Base-by-base conservation (phyloP, 192 early-diverging fungal genomes). In the Entomortierella beljakovae region DNA sequence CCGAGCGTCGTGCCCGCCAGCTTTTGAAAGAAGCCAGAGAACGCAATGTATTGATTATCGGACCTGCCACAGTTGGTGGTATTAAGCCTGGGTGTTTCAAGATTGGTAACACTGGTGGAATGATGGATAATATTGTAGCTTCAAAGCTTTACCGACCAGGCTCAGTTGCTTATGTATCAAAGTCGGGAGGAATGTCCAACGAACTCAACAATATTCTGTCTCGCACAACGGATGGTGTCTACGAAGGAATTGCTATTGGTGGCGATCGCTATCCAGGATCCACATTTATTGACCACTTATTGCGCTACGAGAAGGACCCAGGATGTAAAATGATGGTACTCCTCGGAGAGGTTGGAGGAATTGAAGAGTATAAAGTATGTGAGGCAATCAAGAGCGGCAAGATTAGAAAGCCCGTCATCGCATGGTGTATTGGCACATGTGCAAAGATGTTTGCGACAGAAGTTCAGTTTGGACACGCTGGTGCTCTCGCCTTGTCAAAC, bases 51-150 rank as follows among this genome's bases (percentile, higher is more conserved):
- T 84, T 97, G 53, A 89, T 99, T 46, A 96, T 99, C 77, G 97
- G 97, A 54, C 97, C 97, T 34, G 97, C 97, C 40, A 99, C 97
- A 48, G 97, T 99, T 50, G 97, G 97, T 82, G 97, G 97, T 63
- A 99, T 99, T 86, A 99, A 97, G 88, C 96, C 97, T 38, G 97
- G 97, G 0, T 97, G 96, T 86, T 99, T 97, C 92, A 99, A 99
- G 92, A 98, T 99, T 75, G 97, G 97, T 71, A 98, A 98, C 92
- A 99, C 97, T 52, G 97, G 97, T 81, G 97, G 97, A 67, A 99
- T 99, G 97, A 99, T 99, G 97, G 97, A 99, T 85, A 99, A 99
- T 88, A 98, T 99, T 85, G 96, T 96, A 7, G 86, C 96, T 20
- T 97, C 96, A 82, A 96, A 96, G 86, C 90, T 99, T 64, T 99